These are phyloP conservation scores for Pythium periplocum DNA, from an alignment of 352 stramenopile genomes.

Conservation along the genomic window DNA sequence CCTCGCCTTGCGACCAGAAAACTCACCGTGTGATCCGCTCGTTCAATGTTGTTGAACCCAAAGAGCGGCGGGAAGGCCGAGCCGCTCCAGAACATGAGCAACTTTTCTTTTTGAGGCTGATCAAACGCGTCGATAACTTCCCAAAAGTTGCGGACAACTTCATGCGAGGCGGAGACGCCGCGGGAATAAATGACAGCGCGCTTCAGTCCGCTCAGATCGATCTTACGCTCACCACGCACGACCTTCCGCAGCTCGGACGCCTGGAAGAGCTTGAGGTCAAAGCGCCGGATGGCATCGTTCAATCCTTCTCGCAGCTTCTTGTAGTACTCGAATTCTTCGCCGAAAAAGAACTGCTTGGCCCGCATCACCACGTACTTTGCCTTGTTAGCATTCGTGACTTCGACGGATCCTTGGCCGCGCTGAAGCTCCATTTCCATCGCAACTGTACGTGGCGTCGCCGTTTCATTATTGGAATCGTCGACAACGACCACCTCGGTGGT, in stretches of 20 bases:
- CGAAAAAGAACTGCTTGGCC: conserved; percentile 61
- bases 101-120: conserved; percentile 36
- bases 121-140: conserved; percentile 57
- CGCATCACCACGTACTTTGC: conserved; percentile 49
- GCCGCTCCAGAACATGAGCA: conserved; percentile 78
- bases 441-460: conserved; percentile 5
- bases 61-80: conserved; percentile 64
- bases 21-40: conserved; percentile 50
- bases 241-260: conserved; percentile 45
- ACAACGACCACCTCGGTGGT: conserved; percentile 39
- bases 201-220: conserved; percentile 52
- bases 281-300: conserved; percentile 38
- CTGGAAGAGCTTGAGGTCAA: conserved; percentile 57
- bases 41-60: conserved; percentile 54
- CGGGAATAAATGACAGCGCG: conserved; percentile 54
- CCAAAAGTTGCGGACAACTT: conserved; percentile 59
- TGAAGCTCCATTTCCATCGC: conserved; percentile 66
- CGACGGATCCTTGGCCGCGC: conserved; percentile 19
- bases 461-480: conserved; percentile 1
- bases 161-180: conserved; percentile 29
- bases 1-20: background rate
- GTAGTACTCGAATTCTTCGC: conserved; percentile 47
- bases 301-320: conserved; percentile 59
- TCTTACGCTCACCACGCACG: conserved; percentile 38
- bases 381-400: conserved; percentile 74